Percentiles rank a stretch among this genome's conserved stretches.
Conservation (phyloP, 768 basidiomycete species). For the Lactifluus volemus region DNA sequence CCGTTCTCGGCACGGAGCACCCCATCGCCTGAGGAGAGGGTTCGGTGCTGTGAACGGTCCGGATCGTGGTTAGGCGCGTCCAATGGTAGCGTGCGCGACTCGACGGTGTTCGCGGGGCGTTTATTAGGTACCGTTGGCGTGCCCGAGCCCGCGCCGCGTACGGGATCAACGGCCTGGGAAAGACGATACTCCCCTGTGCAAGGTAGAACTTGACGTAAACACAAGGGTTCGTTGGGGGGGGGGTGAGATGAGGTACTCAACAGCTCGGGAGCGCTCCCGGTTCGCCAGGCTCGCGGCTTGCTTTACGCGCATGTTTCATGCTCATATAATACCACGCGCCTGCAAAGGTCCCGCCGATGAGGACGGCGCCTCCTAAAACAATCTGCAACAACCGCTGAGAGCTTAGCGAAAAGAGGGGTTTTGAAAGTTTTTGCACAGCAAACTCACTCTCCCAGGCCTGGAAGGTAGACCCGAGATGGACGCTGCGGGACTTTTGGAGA, state of each 20-base stretch:
- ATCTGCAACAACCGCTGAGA: not conserved
- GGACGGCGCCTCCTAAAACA: slow-evolving; percentile 4
- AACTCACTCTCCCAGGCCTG: slow-evolving; percentile 1
- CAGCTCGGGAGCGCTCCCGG: slow-evolving; percentile 11
- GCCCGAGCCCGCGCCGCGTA: not conserved
- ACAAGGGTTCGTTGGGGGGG: no score
- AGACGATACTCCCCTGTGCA: slow-evolving; percentile 9
- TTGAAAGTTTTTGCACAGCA: not conserved
- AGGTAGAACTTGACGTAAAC: not conserved
- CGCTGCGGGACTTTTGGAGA: not conserved
- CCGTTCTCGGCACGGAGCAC: slow-evolving; percentile 1
- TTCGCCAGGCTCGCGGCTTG: slow-evolving; percentile 12
- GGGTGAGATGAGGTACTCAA: not conserved
- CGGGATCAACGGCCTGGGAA: not conserved
- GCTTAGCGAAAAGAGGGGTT: not conserved
- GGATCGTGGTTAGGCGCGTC: not conserved
- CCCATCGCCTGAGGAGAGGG: not conserved
- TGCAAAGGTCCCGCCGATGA: slow-evolving; percentile 8
- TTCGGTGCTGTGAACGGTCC: slow-evolving; percentile 4
- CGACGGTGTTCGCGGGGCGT: not conserved
- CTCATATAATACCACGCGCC: slow-evolving; percentile 10
- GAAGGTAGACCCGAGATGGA: not conserved
- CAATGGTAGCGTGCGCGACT: not conserved
- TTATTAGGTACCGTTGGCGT: not conserved
- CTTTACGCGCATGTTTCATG: slow-evolving; percentile 10